phyloP scores from a whole-genome alignment of 768 basidiomycete genomes.

The Russula dissimulans region DNA sequence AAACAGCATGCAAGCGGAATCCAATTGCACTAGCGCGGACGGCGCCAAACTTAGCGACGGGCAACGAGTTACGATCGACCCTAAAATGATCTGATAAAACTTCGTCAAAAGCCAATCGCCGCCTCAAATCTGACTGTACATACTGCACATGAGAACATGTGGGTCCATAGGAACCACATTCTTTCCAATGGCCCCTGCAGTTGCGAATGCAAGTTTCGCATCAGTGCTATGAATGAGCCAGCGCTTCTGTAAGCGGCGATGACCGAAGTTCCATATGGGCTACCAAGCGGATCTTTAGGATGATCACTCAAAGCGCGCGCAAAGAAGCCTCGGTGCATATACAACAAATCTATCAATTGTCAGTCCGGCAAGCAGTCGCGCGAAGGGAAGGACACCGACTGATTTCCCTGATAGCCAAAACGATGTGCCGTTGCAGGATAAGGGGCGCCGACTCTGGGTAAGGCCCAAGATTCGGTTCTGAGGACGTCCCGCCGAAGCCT shows the following conservation, averaged over 20 bases:
- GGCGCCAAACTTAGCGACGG: constrained; percentile 73
- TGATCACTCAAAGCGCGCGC: constrained; percentile 57
- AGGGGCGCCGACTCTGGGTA: constrained; percentile 46
- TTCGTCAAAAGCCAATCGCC: background rate
- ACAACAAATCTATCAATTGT: constrained; percentile 31
- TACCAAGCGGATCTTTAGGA: constrained; percentile 55
- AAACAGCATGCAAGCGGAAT: constrained; percentile 68
- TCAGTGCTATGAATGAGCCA: constrained; percentile 55
- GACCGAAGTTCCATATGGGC: constrained; percentile 59
- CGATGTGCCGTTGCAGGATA: constrained; percentile 58
- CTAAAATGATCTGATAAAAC: constrained; percentile 50
- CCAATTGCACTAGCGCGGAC: constrained; percentile 62
- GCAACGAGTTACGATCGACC: constrained; percentile 68
- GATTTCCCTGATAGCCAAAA: constrained; percentile 60
- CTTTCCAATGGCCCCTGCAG: constrained; percentile 58
- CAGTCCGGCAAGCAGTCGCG: background rate
- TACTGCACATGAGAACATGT: constrained; percentile 66
- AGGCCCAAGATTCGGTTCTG: constrained; percentile 21
- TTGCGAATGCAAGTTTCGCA: constrained; percentile 54
- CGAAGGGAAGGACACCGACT: constrained; percentile 31
- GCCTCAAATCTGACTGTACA: constrained; percentile 20
- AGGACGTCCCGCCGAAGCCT: constrained; percentile 43
- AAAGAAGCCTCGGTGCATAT: constrained; percentile 70
- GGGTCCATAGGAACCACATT: constrained; percentile 65
- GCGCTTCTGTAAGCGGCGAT: constrained; percentile 61